phyloP scores from a whole-genome alignment of 495 filamentous ascomycete species.

The Tuber magnatum region DNA sequence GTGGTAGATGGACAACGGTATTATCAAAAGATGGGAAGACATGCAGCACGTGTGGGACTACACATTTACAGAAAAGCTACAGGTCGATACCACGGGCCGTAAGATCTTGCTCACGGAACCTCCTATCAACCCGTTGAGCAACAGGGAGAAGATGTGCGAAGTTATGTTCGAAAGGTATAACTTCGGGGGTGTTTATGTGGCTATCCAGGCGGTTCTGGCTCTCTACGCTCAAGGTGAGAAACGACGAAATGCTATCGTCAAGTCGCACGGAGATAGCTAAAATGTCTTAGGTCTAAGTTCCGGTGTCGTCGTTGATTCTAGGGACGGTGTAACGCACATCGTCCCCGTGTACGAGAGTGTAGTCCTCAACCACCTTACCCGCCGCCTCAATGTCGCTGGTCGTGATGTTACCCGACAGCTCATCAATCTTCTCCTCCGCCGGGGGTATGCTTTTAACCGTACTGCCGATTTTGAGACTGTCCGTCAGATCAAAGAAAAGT shows the following conservation, averaged over 20 bases:
- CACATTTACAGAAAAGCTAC: constrained; percentile 94
- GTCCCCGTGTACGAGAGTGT: constrained; percentile 97
- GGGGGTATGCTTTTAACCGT: constrained; percentile 94
- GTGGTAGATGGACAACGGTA: constrained; percentile 94
- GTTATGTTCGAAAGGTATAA: constrained; percentile 97
- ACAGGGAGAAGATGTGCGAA: constrained; percentile 93
- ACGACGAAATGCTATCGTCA: neutral
- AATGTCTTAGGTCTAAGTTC: constrained; percentile 67
- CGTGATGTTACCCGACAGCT: constrained; percentile 96
- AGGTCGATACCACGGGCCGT: constrained; percentile 78
- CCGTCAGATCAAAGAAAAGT: constrained; percentile 98
- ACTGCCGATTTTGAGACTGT: constrained; percentile 99
- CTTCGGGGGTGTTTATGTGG: constrained; percentile 96
- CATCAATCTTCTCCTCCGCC: constrained; percentile 86
- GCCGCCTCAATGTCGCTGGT: constrained; percentile 87
- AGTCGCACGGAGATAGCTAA: constrained; percentile 17
- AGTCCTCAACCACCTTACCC: constrained; percentile 93
- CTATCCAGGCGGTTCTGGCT: constrained; percentile 94
- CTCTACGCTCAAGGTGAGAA: constrained; percentile 86
- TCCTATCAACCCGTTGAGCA: constrained; percentile 93
- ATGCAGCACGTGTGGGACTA: constrained; percentile 99
- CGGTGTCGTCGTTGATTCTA: constrained; percentile 94
- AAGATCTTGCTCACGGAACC: constrained; percentile 99
- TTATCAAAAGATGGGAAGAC: constrained; percentile 98
- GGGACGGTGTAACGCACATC: constrained; percentile 96